Conservation (phyloP, 139 green algal species). For the Zygnema circumcarinatum region DNA sequence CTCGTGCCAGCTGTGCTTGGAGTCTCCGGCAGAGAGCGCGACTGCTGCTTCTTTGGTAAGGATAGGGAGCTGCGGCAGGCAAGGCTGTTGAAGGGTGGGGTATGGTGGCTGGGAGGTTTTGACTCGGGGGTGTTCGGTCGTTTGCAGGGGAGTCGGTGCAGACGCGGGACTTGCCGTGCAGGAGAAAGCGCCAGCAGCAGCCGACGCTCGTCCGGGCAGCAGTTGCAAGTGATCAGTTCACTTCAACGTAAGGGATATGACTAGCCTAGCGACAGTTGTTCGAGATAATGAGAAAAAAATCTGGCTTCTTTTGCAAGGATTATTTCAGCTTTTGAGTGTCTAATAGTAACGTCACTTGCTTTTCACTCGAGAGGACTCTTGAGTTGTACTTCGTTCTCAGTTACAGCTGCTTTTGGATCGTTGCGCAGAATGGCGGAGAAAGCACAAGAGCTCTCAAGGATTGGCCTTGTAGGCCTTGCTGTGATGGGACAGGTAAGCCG, state of each 20-base stretch:
- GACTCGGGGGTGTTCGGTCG: no score
- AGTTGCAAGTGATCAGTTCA: neutral
- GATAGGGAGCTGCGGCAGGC: no score
- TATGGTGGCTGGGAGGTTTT: no score
- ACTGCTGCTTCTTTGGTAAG: no score
- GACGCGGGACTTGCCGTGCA: neutral
- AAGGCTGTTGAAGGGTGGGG: no score
- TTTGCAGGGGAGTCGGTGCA: neutral
- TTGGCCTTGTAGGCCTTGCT: conserved; percentile 94
- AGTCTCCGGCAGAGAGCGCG: no score
- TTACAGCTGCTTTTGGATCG: neutral
- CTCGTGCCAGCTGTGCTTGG: no score
- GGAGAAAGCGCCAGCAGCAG: neutral
- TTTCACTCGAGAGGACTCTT: neutral
- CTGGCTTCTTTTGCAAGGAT: neutral
- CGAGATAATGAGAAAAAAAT: neutral
- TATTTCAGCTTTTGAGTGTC: neutral
- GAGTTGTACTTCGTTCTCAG: neutral
- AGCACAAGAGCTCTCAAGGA: conserved; percentile 45
- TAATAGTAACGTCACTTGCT: neutral
- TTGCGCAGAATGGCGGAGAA: neutral
- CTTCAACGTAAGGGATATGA: neutral
- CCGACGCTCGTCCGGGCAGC: neutral
- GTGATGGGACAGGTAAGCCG: conserved; percentile 98
- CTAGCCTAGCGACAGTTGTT: neutral